Conservation (phyloP, 2,329 filamentous ascomycete genomes). For the Talaromyces sp. region DNA sequence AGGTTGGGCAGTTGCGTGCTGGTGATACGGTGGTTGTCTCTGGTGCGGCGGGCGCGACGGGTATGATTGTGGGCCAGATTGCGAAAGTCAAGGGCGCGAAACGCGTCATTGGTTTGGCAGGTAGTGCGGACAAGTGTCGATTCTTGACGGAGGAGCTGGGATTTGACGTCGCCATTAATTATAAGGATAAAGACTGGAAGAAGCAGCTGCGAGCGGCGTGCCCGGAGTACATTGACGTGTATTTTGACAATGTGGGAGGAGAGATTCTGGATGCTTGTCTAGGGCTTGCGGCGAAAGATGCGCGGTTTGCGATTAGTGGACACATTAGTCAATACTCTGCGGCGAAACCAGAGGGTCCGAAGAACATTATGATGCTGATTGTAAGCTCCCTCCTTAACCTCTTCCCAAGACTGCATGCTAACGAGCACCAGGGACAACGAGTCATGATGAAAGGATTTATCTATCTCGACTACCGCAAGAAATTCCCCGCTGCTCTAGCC, state of each 20-base stretch:
- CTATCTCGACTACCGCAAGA: constrained; percentile 62
- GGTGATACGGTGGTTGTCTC: constrained; percentile 75
- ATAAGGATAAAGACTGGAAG: constrained; percentile 63
- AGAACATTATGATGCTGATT: constrained; percentile 43
- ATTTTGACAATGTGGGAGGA: constrained; percentile 71
- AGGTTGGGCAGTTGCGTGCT: constrained; percentile 64
- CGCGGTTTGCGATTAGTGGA: constrained; percentile 70
- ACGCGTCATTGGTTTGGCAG: constrained; percentile 63
- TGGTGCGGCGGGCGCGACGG: constrained; percentile 74
- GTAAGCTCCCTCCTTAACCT: constrained; percentile 26
- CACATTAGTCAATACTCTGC: constrained; percentile 67
- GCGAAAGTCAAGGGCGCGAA: constrained; percentile 67
- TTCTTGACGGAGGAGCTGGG: constrained; percentile 64
- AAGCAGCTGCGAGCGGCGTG: constrained; percentile 60
- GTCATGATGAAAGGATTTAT: constrained; percentile 68
- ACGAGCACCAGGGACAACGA: constrained; percentile 30
- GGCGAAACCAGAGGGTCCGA: constrained; percentile 54
- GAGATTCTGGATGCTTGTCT: constrained; percentile 67
- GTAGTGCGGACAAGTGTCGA: constrained; percentile 63
- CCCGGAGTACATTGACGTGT: constrained; percentile 62
- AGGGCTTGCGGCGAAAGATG: constrained; percentile 57
- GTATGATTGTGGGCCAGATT: constrained; percentile 73
- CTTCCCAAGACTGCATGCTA: neutral
- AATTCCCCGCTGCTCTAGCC: constrained; percentile 57
- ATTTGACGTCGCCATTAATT: constrained; percentile 66